Conservation (phyloP, 495 filamentous ascomycete genomes). For the Viridothelium virens region DNA sequence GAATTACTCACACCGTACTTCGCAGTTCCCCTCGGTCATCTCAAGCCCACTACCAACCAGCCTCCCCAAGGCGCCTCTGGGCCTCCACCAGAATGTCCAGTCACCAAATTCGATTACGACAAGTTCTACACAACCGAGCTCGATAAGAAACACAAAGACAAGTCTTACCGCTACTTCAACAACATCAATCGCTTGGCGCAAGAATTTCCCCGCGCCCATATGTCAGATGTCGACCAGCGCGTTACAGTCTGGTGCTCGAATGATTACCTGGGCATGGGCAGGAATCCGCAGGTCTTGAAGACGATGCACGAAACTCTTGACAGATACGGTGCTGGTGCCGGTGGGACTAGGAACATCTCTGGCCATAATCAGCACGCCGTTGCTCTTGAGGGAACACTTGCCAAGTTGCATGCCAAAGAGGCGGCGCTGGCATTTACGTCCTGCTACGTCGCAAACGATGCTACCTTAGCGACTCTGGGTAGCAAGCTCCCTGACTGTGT, state of each 20-base stretch:
- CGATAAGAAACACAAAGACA: constrained; percentile 99
- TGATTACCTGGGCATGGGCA: constrained; percentile 96
- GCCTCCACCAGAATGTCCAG: constrained; percentile 34
- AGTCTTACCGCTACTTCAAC: constrained; percentile 99
- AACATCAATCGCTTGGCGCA: constrained; percentile 98
- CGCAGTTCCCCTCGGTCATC: constrained; percentile 22
- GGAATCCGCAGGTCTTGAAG: constrained; percentile 78
- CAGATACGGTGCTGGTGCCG: constrained; percentile 88
- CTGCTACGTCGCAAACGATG: constrained; percentile 97
- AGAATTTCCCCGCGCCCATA: constrained; percentile 92
- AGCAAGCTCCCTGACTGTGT: constrained; percentile 95
- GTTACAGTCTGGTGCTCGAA: constrained; percentile 99
- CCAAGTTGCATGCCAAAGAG: constrained; percentile 87
- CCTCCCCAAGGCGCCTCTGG: constrained; percentile 20
- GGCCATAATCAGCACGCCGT: constrained; percentile 95
- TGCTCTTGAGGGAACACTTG: constrained; percentile 70
- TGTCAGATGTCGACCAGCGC: constrained; percentile 71
- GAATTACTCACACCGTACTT: not conserved
- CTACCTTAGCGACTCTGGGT: constrained; percentile 88
- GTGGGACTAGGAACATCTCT: constrained; percentile 94
- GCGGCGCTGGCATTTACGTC: constrained; percentile 89
- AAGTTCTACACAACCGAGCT: constrained; percentile 80
- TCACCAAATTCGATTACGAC: constrained; percentile 75
- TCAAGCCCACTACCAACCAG: not conserved
- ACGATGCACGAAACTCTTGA: constrained; percentile 93